Evolutionary conservation across 2,329 filamentous ascomycete species (phyloP).

Genomic region (Bimuria novae-zelandiae): DNA sequence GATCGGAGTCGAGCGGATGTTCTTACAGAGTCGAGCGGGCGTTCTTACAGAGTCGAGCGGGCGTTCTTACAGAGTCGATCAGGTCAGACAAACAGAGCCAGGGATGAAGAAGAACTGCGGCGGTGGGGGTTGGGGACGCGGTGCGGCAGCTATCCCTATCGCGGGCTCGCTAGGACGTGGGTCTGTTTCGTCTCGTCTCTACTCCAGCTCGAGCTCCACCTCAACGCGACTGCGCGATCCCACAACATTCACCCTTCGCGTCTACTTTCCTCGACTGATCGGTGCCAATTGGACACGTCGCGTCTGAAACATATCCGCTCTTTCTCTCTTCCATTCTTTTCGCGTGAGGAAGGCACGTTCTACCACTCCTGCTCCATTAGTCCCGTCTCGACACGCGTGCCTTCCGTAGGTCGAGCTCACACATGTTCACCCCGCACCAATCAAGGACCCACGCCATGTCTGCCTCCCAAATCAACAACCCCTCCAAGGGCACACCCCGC

Average conservation of each 20-base stretch:
- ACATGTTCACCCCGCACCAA: slow-evolving; percentile 19
- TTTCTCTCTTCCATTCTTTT: neutral
- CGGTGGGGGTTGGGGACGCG: neutral
- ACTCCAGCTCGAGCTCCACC: neutral
- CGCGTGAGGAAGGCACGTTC: neutral
- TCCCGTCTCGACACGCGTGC: slow-evolving; percentile 13
- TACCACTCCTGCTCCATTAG: neutral
- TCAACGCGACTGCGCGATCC: neutral
- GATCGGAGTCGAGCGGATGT: too few species aligned
- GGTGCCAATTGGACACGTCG: neutral
- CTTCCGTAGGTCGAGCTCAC: slow-evolving; percentile 13
- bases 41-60: too few species aligned
- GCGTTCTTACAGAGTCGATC: neutral
- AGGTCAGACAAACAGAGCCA: neutral
- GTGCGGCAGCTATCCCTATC: neutral
- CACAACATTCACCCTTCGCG: neutral
- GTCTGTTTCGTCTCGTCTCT: neutral
- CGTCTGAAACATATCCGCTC: neutral
- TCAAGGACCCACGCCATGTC: slow-evolving; percentile 32
- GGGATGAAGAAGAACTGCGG: neutral
- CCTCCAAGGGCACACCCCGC: slow-evolving; percentile 36
- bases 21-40: too few species aligned
- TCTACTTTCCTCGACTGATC: neutral
- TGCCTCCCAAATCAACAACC: slow-evolving; percentile 24
- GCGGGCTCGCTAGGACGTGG: neutral